Base-by-base conservation (phyloP, 225 moss, liverwort and hornwort genomes). In the Marchantia polymorpha region DNA sequence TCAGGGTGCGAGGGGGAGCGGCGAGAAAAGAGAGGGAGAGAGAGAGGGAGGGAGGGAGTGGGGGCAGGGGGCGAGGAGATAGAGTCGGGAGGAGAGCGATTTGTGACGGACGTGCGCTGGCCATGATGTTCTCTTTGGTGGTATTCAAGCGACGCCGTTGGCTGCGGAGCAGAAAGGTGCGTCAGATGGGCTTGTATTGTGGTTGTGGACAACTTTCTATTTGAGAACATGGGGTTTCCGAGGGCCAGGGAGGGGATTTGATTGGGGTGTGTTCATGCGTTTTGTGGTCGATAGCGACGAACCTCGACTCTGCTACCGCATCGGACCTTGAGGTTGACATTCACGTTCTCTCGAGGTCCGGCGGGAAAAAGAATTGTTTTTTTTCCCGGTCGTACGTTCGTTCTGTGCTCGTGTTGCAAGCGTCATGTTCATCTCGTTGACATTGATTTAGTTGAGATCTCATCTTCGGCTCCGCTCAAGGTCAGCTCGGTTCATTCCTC, bases 121-220 rank as follows among this genome's bases (percentile, higher is more conserved):
- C 58, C 74, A 80, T 75, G 78, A 89, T 86, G 89, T 89, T 89
- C 75, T 78, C 89, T 58, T 58, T 89, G 50, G 82, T 89, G 69
- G 84, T 89, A 50, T 86, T 89, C 81, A 89, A 86, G 82, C 89
- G 89, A 31, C 86, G 89, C 71, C 82, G 86, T 55, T 89, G 89
- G 89, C 75, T 83, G 81, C 89, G 86, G 66, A 89, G 89, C 68
- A 82, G 89, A 55, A 89, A 86, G 89, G 89, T 89, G 78, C 72
- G 80, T 84, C 31, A 47, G 53, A 12, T 51, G 22, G 47, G 76
- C 39, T 63, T 30, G 7, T 75, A 51, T n/a, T 16, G 23, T 52
- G 12, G 20, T 72, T 8, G 22, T 72, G 72, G 10, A 68, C 14
- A 46, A 69, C 31, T 69, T 52, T 12, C 50, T 72, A 49, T 25